A percentile compares a stretch with the other conserved stretches of the same genome.
Evolutionary conservation across 2,329 filamentous ascomycete species (phyloP).

Genomic region (Fonsecaea monophora): DNA sequence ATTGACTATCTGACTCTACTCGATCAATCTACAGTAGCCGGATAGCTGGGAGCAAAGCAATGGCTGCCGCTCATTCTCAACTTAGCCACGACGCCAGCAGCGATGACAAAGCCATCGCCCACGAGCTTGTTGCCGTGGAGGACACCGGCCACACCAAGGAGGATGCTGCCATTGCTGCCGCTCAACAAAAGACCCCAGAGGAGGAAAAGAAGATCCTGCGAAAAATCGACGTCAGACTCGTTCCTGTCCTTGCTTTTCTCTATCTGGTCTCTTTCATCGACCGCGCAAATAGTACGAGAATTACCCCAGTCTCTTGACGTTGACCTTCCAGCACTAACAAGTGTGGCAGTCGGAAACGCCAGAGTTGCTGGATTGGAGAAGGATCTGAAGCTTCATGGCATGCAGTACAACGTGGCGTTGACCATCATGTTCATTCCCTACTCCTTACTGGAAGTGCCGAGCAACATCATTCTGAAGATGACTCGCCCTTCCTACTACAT

Average conservation of each 20-base stretch:
- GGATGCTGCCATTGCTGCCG: too few species aligned
- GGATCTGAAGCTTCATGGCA: slow-evolving; percentile 50
- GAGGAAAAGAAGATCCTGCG: not conserved
- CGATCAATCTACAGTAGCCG: too few species aligned
- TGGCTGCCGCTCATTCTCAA: too few species aligned
- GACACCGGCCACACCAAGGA: too few species aligned
- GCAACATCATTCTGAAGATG: slow-evolving; percentile 66
- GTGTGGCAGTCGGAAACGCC: slow-evolving; percentile 52
- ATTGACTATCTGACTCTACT: too few species aligned
- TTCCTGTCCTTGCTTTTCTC: not conserved
- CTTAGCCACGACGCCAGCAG: too few species aligned
- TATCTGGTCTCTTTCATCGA: not conserved
- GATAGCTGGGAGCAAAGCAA: too few species aligned
- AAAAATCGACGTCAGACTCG: not conserved
- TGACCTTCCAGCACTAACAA: not conserved
- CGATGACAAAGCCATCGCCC: too few species aligned
- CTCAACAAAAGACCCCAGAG: not conserved
- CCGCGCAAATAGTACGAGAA: not conserved
- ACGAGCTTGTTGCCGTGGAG: too few species aligned
- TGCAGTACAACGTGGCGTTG: not conserved
- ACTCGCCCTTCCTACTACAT: slow-evolving; percentile 34
- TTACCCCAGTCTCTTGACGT: not conserved
- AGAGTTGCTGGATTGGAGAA: slow-evolving; percentile 52
- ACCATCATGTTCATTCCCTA: slow-evolving; percentile 71
- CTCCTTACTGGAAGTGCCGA: slow-evolving; percentile 63